phyloP scores from a whole-genome alignment of 2,329 filamentous ascomycete species.

The Stemphylium vesicarium region DNA sequence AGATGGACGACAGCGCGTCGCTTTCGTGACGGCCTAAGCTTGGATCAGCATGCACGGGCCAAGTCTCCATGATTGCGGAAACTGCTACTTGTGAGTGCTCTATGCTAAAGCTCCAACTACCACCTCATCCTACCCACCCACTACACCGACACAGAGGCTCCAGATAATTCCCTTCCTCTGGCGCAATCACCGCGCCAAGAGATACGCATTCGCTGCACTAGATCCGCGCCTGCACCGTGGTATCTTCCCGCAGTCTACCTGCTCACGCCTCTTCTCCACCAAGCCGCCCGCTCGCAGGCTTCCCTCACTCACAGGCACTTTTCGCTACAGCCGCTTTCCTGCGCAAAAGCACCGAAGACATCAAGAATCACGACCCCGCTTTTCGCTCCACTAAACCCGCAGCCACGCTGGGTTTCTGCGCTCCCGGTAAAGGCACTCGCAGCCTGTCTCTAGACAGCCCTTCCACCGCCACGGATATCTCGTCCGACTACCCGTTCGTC shows the following conservation, averaged over 20 bases:
- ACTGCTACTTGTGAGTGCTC: constrained; percentile 21
- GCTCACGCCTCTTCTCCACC: constrained; percentile 24
- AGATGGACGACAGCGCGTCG: constrained; percentile 12
- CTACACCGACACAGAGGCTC: constrained; percentile 16
- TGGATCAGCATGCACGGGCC: constrained; percentile 15
- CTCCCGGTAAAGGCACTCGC: constrained; percentile 18
- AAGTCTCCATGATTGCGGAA: constrained; percentile 26
- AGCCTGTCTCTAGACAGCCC: constrained; percentile 13
- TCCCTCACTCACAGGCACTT: constrained; percentile 6
- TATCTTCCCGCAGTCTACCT: constrained; percentile 24
- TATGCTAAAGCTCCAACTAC: constrained; percentile 22
- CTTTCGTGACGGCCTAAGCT: constrained; percentile 20
- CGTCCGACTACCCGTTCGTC: neutral
- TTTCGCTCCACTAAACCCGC: constrained; percentile 10
- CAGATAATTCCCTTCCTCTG: constrained; percentile 10
- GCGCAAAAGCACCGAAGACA: neutral
- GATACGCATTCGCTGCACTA: constrained; percentile 21
- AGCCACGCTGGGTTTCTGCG: constrained; percentile 7
- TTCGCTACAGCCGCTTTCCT: neutral
- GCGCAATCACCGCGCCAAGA: constrained; percentile 16
- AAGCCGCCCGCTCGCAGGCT: constrained; percentile 14
- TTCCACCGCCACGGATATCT: constrained; percentile 2
- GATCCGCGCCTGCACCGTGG: constrained; percentile 49
- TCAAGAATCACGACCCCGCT: constrained; percentile 8
- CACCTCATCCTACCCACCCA: constrained; percentile 26